A percentile compares a stretch with the other conserved stretches of the same genome.
Evolutionary conservation across 805 yeast genomes (phyloP).

Genomic region (Komagataella ulmi): DNA sequence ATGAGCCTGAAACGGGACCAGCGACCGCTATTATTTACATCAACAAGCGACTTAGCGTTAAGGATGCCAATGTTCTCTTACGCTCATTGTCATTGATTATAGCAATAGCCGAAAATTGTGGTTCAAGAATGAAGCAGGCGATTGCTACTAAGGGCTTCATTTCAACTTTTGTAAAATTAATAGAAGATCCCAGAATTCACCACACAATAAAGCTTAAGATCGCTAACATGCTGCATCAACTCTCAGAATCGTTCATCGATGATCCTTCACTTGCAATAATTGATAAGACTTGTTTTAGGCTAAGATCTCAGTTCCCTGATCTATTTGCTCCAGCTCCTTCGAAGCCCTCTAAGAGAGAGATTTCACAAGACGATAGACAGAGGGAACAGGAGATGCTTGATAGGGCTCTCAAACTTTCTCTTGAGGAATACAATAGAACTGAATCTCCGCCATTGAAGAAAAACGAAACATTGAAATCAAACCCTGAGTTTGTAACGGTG

Average conservation of each 20-base stretch:
- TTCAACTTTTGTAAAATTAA: constrained; percentile 29
- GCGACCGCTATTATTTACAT: constrained; percentile 31
- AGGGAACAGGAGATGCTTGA: constrained; percentile 74
- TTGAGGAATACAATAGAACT: constrained; percentile 39
- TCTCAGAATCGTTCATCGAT: constrained; percentile 45
- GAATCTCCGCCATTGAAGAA: constrained; percentile 14
- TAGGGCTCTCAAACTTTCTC: constrained; percentile 61
- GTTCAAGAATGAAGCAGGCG: constrained; percentile 50
- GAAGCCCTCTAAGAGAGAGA: constrained; percentile 43
- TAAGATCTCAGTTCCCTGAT: constrained; percentile 28
- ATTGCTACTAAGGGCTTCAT: constrained; percentile 48
- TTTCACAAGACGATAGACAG: constrained; percentile 28
- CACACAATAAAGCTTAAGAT: constrained; percentile 50
- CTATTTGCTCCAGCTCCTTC: constrained; percentile 22
- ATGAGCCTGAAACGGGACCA: constrained; percentile 45
- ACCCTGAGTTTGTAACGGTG: background rate
- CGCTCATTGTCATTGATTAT: constrained; percentile 41
- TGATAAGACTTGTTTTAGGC: constrained; percentile 41
- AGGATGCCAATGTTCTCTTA: constrained; percentile 54
- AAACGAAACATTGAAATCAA: background rate
- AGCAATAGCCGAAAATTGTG: constrained; percentile 67
- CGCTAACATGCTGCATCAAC: constrained; percentile 54
- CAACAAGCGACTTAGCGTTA: constrained; percentile 30
- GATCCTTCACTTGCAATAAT: constrained; percentile 74
- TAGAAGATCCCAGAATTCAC: constrained; percentile 46